A percentile compares a stretch with the other conserved stretches of the same genome.
Evolutionary conservation across 2,329 filamentous ascomycete genomes (phyloP).

Genomic region (Orbilia blumenaviensis): DNA sequence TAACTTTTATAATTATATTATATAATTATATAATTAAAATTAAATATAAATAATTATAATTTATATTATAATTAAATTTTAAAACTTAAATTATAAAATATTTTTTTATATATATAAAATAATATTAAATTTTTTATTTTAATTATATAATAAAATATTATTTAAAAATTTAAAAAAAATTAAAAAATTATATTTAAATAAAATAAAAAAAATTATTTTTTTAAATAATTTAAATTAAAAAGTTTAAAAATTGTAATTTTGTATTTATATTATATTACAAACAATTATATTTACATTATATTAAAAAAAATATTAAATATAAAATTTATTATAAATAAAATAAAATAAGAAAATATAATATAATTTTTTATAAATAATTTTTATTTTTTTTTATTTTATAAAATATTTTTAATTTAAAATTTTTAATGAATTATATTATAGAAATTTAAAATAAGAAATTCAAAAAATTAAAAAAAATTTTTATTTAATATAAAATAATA

Average conservation of each 20-base stretch:
- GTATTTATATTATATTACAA: neutral
- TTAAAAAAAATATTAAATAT: no score
- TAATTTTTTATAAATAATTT: neutral
- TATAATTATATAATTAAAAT: neutral
- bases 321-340: neutral
- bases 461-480: neutral
- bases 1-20: no score
- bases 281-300: no score
- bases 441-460: neutral
- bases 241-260: neutral
- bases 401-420: neutral
- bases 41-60: constrained; percentile 4
- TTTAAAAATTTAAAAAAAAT: neutral
- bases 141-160: neutral
- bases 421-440: neutral
- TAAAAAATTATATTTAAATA: neutral
- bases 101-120: neutral
- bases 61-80: constrained; percentile 6
- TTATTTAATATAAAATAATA: neutral
- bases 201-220: neutral
- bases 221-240: neutral
- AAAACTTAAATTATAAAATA: neutral
- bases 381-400: no score
- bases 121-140: neutral
- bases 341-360: neutral